Evolutionary conservation across 148 eudicot species (phyloP), one percentile per base, ranked within the genome.

Genomic region (Camellia granthamiana): DNA sequence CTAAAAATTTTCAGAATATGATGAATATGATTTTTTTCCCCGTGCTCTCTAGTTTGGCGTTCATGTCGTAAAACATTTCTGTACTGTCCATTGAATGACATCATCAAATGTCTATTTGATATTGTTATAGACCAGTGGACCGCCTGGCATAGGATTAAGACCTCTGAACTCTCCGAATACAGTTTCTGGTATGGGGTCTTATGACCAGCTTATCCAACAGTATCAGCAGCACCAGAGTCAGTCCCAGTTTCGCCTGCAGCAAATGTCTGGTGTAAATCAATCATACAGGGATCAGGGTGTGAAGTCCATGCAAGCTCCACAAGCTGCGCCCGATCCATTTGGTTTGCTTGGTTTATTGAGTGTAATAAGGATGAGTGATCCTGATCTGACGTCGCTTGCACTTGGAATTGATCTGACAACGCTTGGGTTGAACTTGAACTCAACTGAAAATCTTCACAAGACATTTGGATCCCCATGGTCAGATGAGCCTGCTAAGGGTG

Each of bases 381-480:
- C 93, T 72, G 90, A 88, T 83, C 69, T 94, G 78, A 81, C 94
- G 42, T 84, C 91, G 71, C 96, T 92, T 88, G 97, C 98, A 74
- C 91, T 91, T 79, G 98, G 97, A 59, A 85, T 90, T 62, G 98
- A 94, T 86, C 80, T 92, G 79, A 90, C 93, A 42, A 87, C 93
- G 5, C 91, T 94, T 2, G 97, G 97, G 75, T 79, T 92, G 72
- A 85, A 91, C 83, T 84, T 94, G 80, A 91, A 91, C 82, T 91
- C 98, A 7, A 59, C 93, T 16, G 95, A 94, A 74, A 88, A 83
- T 78, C 88, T 94, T 62, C 81, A 94, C 81, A 90, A 92, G 85
- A 90, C 88, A 54, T 94, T 94, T 87, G 88, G 86, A 46, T 94
- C 97, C 49, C 98, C 97, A n/a, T 94, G 97, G 97, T 86, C 97